A percentile compares a stretch with the other conserved stretches of the same genome.
phyloP scores from a whole-genome alignment of 176 grass and related monocot species.

The bread wheat (Triticum aestivum) region IWGSC_CS_RefSeq_v2.1 NC_057813.1:109359905-109360404 shows the following conservation, averaged over 20 bases:
- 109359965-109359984: not conserved
- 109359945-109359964: not conserved
- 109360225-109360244: not conserved
- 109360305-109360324: constrained; percentile 94
- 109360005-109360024: not conserved
- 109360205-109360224: not conserved
- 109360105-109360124: not conserved
- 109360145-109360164: not conserved
- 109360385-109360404: not conserved
- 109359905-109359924: not conserved
- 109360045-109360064: not conserved
- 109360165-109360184: not conserved
- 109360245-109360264: constrained; percentile 63
- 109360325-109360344: constrained; percentile 47
- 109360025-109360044: not conserved
- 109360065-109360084: not conserved
- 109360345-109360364: not conserved
- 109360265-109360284: constrained; percentile 96
- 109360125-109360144: not conserved
- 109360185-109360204: not conserved
- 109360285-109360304: constrained; percentile 96
- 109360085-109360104: not conserved
- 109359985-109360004: not conserved
- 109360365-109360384: constrained; percentile 5
- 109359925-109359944: constrained; percentile 1